A percentile compares a stretch with the other conserved stretches of the same genome.
These are phyloP conservation scores for Gracilaria domingensis DNA, from an alignment of 23 red algal species.

Conservation along the genomic window DNA sequence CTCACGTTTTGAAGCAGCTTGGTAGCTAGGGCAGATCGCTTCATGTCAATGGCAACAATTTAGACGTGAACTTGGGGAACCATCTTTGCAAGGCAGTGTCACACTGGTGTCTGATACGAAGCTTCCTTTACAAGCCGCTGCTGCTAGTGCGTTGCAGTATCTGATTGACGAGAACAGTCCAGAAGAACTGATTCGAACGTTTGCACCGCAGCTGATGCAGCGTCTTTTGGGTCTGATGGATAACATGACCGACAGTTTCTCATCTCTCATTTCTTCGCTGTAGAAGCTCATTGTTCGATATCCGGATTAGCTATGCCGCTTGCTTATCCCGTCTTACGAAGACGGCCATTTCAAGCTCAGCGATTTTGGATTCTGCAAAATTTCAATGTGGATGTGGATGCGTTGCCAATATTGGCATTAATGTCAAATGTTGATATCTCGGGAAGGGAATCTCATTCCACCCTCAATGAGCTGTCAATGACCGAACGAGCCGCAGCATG, in stretches of 20 bases:
- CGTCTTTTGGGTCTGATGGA: slow-evolving; percentile 71
- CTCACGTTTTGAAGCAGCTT: slow-evolving; percentile 63
- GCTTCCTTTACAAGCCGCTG: slow-evolving; percentile 74
- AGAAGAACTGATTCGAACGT: slow-evolving; percentile 31
- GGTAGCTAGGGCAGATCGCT: slow-evolving; percentile 50
- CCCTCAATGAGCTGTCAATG: slow-evolving; percentile 66
- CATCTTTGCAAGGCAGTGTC: slow-evolving; percentile 58
- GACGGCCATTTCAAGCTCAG: slow-evolving; percentile 91
- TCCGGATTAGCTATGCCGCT: slow-evolving; percentile 80
- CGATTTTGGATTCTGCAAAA: slow-evolving; percentile 97
- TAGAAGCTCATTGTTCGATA: slow-evolving; percentile 78
- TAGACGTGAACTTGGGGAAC: slow-evolving; percentile 30
- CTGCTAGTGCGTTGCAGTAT: slow-evolving; percentile 70
- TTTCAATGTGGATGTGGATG: slow-evolving; percentile 69
- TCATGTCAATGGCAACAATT: slow-evolving; percentile 54
- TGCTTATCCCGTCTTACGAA: slow-evolving; percentile 46
- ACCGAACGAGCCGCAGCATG: slow-evolving; percentile 86
- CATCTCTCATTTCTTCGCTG: slow-evolving; percentile 68
- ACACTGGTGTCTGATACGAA: slow-evolving; percentile 72
- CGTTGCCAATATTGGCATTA: slow-evolving; percentile 26
- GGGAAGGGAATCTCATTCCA: slow-evolving; percentile 14
- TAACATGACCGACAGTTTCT: slow-evolving; percentile 74
- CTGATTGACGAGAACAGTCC: too few species aligned
- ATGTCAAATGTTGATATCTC: slow-evolving; percentile 24
- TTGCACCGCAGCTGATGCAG: slow-evolving; percentile 70